Evolutionary conservation across 2,329 filamentous ascomycete genomes (phyloP).

Genomic region (Trichoderma brevicompactum): DNA sequence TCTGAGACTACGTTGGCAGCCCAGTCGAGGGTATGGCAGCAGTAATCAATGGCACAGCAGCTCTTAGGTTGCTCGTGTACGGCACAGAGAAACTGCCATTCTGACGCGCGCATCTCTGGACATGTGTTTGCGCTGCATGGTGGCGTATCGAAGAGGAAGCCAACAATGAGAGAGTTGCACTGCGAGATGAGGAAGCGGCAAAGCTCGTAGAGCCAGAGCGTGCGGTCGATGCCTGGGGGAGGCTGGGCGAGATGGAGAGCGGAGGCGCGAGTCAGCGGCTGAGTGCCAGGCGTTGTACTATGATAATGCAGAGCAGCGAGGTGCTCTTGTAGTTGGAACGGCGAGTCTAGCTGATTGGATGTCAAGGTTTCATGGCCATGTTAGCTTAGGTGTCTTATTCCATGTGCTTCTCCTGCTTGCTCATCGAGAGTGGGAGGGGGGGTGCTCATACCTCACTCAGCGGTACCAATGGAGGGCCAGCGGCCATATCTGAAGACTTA

Average conservation of each 20-base stretch:
- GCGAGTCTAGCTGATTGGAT: constrained; percentile 78
- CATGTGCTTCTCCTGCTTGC: background rate
- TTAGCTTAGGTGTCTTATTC: background rate
- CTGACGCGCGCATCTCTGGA: constrained; percentile 96
- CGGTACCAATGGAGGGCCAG: constrained; percentile 85
- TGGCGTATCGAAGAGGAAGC: constrained; percentile 88
- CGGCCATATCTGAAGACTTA: constrained; percentile 88
- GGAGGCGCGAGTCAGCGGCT: constrained; percentile 75
- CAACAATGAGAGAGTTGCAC: constrained; percentile 89
- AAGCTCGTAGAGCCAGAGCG: constrained; percentile 96
- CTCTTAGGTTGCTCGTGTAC: constrained; percentile 96
- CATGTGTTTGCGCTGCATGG: constrained; percentile 89
- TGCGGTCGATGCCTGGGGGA: constrained; percentile 79
- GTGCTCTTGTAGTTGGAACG: constrained; percentile 97
- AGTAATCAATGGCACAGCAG: constrained; percentile 98
- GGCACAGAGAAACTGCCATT: constrained; percentile 99
- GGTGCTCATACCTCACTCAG: constrained; percentile 69
- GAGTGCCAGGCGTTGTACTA: constrained; percentile 69
- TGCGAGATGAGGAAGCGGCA: constrained; percentile 95
- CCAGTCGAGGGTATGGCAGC: constrained; percentile 98
- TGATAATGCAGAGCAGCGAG: constrained; percentile 88
- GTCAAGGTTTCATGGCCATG: background rate
- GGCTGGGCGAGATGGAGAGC: constrained; percentile 78
- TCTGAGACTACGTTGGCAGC: constrained; percentile 93
- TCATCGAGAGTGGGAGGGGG: too few species aligned